A percentile compares a stretch with the other conserved stretches of the same genome.
These are phyloP conservation scores for Komagataea norvegica DNA, from an alignment of 1,139 yeast genomes.

Conservation along the genomic window DNA sequence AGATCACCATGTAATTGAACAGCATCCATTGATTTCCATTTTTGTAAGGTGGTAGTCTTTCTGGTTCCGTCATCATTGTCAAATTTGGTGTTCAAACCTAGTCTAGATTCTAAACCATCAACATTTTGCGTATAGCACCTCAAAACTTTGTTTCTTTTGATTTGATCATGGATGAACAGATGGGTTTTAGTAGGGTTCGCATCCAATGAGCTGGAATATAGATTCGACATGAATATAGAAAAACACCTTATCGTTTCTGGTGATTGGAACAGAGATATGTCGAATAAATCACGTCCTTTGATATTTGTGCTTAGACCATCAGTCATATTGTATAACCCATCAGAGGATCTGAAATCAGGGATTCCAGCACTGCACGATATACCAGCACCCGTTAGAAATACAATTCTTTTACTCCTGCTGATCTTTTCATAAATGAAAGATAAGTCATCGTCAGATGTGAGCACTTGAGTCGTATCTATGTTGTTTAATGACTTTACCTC, in stretches of 20 bases:
- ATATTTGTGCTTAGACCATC: conserved; percentile 55
- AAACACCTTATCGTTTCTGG: conserved; percentile 55
- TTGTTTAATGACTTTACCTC: background rate
- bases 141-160: conserved; percentile 61
- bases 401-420: conserved; percentile 40
- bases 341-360: conserved; percentile 84
- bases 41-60: conserved; percentile 11
- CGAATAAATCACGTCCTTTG: conserved; percentile 86
- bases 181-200: conserved; percentile 88
- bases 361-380: conserved; percentile 95
- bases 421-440: conserved; percentile 5
- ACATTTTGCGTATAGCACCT: conserved; percentile 84
- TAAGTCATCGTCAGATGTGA: conserved; percentile 4
- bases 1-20: conserved; percentile 90
- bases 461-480: background rate
- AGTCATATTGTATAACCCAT: conserved; percentile 77
- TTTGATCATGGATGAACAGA: conserved; percentile 61
- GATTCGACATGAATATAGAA: conserved; percentile 51
- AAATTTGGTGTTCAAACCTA: conserved; percentile 30
- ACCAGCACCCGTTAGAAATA: conserved; percentile 87
- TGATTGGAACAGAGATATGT: conserved; percentile 71
- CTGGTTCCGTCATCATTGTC: conserved; percentile 6
- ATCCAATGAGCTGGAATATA: conserved; percentile 54
- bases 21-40: conserved; percentile 66
- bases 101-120: conserved; percentile 36